Evolutionary conservation across 371 early-diverging fungal genomes (phyloP).

Genomic region (Mucor circinelloides): DNA sequence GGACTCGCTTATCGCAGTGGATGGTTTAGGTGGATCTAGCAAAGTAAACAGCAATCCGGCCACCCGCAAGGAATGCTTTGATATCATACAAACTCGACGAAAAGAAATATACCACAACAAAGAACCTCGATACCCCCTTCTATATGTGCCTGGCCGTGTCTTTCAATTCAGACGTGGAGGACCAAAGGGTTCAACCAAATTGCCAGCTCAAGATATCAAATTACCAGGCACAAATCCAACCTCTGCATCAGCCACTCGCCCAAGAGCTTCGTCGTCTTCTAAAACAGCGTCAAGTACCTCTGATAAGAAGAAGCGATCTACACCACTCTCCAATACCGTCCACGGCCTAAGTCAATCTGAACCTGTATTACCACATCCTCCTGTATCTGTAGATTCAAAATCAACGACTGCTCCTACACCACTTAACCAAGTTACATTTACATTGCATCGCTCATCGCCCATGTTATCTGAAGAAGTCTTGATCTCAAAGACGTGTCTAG

Average conservation of each 20-base stretch:
- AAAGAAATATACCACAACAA: conserved; percentile 44
- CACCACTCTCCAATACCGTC: conserved; percentile 6
- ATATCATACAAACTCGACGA: conserved; percentile 44
- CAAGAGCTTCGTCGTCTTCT: conserved; percentile 8
- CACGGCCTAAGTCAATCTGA: conserved; percentile 23
- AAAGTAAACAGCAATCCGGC: conserved; percentile 39
- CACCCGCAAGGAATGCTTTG: conserved; percentile 42
- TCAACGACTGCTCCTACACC: neutral
- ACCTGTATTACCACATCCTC: conserved; percentile 13
- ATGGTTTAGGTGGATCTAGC: conserved; percentile 46
- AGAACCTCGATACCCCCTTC: conserved; percentile 47
- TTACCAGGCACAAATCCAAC: conserved; percentile 13
- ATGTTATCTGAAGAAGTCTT: conserved; percentile 44
- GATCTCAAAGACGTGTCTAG: conserved; percentile 49
- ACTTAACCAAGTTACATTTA: conserved; percentile 26
- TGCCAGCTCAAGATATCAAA: conserved; percentile 1
- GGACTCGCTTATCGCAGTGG: conserved; percentile 48
- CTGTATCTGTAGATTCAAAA: neutral
- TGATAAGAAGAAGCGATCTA: conserved; percentile 4
- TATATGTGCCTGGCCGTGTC: conserved; percentile 49
- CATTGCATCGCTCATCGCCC: conserved; percentile 41
- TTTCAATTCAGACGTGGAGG: conserved; percentile 42
- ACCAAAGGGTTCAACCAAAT: neutral
- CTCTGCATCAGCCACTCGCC: neutral
- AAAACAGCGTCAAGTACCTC: neutral